These are phyloP conservation scores for Arthrobotrys megalospora DNA, from an alignment of 2,329 filamentous ascomycete genomes.

Conservation along the genomic window DNA sequence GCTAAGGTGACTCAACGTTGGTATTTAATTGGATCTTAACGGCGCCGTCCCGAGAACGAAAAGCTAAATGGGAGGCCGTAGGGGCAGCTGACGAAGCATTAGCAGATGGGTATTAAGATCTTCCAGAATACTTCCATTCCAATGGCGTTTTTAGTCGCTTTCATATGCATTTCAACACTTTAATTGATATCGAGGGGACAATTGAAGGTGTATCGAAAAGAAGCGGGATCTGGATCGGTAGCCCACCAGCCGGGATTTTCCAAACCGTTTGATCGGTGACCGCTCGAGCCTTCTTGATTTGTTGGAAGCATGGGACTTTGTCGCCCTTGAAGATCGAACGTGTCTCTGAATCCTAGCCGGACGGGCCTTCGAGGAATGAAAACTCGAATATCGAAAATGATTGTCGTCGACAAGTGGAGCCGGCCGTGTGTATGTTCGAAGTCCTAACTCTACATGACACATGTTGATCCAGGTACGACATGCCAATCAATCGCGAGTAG, in stretches of 20 bases:
- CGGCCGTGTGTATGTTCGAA: slow-evolving; percentile 22
- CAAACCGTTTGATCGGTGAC: slow-evolving; percentile 41
- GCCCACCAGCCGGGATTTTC: neutral
- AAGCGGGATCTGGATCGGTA: slow-evolving; percentile 37
- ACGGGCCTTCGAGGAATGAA: slow-evolving; percentile 13
- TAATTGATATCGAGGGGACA: slow-evolving; percentile 30
- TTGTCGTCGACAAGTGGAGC: slow-evolving; percentile 28
- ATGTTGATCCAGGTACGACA: slow-evolving; percentile 54
- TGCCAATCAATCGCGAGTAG: slow-evolving; percentile 48
- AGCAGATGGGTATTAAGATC: slow-evolving; percentile 53
- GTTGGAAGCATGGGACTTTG: slow-evolving; percentile 37
- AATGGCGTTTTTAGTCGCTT: slow-evolving; percentile 39
- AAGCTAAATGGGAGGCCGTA: neutral
- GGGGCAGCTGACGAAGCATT: slow-evolving; percentile 48
- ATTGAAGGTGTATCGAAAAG: slow-evolving; percentile 21
- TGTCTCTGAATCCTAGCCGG: slow-evolving; percentile 9
- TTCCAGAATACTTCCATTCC: slow-evolving; percentile 61
- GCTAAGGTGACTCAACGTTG: slow-evolving; percentile 47
- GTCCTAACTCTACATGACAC: slow-evolving; percentile 46
- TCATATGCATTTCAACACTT: slow-evolving; percentile 20
- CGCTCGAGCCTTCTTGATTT: slow-evolving; percentile 37
- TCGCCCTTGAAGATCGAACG: slow-evolving; percentile 33
- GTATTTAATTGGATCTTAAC: slow-evolving; percentile 44
- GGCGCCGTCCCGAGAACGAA: slow-evolving; percentile 30
- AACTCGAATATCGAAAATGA: slow-evolving; percentile 32